Evolutionary conservation across 1,139 yeast genomes (phyloP), one percentile per base, ranked within the genome.

Genomic region (Geotrichum siamense): DNA sequence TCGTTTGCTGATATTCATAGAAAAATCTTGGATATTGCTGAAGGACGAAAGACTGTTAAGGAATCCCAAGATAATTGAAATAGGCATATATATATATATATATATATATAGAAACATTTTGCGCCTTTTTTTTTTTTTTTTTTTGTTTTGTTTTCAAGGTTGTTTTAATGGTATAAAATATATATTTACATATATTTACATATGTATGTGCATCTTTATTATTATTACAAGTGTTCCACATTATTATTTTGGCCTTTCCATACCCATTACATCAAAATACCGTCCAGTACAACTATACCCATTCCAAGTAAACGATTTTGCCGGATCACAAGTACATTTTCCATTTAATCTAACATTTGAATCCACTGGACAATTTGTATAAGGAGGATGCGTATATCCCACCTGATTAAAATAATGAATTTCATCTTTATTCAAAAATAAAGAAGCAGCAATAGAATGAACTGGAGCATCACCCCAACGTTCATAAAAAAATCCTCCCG

Each of bases 401-500:
- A 85, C 73, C 56, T 86, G 93, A 48, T 80, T 85, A 60, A 85
- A 82, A 71, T 79, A 81, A 61, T 86, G 91, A 45, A 83, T 63
- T 59, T 78, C 74, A 29, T 74, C 76, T 61, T 74, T 74, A 49
- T 79, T 76, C 59, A 83, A 65, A 63, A 85, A 79, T 49, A 84
- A 66, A 2, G 89, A 70, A n/a, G 83, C 94, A 12, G 91, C 94
- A 56, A 85, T 77, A 12, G 94, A 82, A 61, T 85, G 95, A 30
- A 85, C 80, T 31, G 95, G 94, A 10, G 94, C 94, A 64, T 84
- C 95, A 49, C 94, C 94, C 94, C 94, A 85, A 61, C 94, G 74
- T 67, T 85, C 94, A 61, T 85, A 85, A 65, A 81, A 85, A 67
- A 85, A 85, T 4, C 94, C 94, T 57, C 94, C 95, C 13, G 82